Evolutionary conservation across 495 filamentous ascomycete genomes (phyloP), one percentile per base, ranked within the genome.

Genomic region (Penicillium pancosmium): DNA sequence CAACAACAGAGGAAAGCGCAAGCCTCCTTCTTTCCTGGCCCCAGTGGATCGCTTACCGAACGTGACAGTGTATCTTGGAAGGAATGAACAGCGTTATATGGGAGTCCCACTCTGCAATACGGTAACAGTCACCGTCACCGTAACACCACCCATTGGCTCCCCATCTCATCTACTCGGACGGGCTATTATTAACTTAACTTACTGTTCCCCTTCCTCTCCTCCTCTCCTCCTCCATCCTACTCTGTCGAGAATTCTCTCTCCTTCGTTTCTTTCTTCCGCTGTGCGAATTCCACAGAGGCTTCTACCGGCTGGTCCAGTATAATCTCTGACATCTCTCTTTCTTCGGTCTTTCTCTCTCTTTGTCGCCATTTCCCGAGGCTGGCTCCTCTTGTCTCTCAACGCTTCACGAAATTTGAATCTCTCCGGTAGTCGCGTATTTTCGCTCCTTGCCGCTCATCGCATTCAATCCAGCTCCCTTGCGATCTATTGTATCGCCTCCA

Each of bases 251-350:
- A 34, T 46, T 38, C 57, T 41, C 44, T 57, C 63, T 54, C 71
- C 58, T 74, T 75, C 71, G 64, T 75, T 76, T 71, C 65, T 72
- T 66, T 55, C 55, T 68, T 67, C 76, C 75, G 75, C 73, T 72
- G 73, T 70, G 74, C 73, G 75, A 71, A 67, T 66, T 55, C 66
- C 60, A 54, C 65, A 76, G 69, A 75, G 72, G 64, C 68, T 68
- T 70, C 61, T 64, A 72, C 63, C 68, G 74, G 76, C 76, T 74
- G 76, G 76, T 68, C 77, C 70, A 74, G 68, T 77, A 68, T 66
- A 70, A 60, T 73, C 70, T 76, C 65, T 67, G 60, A 67, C 63
- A 50, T 71, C 69, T 74, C 66, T 68, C 61, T 64, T 58, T 50
- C 65, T 58, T 50, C 65, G 65, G 59, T 66, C 63, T 67, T 71